Evolutionary conservation across 2,329 filamentous ascomycete genomes (phyloP).

Genomic region (Ophiostoma fasciatum): DNA sequence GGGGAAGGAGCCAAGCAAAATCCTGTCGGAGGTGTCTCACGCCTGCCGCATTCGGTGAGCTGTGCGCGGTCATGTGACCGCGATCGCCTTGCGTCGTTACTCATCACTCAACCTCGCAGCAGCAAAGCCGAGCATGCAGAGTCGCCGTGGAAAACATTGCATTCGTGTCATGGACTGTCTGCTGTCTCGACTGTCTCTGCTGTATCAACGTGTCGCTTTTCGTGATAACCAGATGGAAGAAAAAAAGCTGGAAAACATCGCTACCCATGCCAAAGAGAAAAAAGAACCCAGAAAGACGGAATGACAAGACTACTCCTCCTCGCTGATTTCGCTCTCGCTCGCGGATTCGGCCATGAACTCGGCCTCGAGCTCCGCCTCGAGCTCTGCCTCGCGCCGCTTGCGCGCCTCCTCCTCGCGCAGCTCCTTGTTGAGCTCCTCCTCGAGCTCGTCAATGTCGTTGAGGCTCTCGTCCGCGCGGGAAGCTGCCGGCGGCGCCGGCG

Average conservation of each 20-base stretch:
- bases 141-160: no score
- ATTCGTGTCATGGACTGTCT: no score
- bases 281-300: neutral
- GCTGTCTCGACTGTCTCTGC: no score
- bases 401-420: slow-evolving; percentile 4
- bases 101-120: no score
- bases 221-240: no score
- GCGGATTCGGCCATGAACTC: slow-evolving; percentile 37
- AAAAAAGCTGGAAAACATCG: neutral
- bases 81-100: no score
- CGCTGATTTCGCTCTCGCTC: slow-evolving; percentile 53
- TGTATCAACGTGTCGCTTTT: no score
- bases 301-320: slow-evolving; percentile 36
- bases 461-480: slow-evolving; percentile 11
- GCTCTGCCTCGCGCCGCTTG: slow-evolving; percentile 20
- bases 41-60: no score
- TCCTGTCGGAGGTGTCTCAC: no score
- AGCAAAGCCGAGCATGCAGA: no score
- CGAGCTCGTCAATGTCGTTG: slow-evolving; percentile 14
- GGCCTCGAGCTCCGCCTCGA: slow-evolving; percentile 43
- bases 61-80: no score
- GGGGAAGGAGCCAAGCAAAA: no score
- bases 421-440: slow-evolving; percentile 9
- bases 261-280: neutral
- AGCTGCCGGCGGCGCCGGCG: neutral